A percentile compares a stretch with the other conserved stretches of the same genome.
phyloP scores from a whole-genome alignment of 495 filamentous ascomycete genomes.

The Neurospora sp. region DNA sequence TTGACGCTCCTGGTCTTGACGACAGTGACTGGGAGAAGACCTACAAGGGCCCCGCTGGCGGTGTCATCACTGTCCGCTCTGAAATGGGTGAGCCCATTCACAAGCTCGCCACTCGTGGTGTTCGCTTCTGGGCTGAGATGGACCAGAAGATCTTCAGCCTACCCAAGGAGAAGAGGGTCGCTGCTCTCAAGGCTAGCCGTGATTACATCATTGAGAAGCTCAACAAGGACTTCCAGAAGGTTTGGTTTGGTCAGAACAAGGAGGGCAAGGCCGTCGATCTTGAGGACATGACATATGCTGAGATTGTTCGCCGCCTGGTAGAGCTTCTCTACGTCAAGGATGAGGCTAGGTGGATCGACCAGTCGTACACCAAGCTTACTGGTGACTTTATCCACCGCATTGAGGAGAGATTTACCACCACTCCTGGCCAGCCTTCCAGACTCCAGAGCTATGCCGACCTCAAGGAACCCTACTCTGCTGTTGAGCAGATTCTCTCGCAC shows the following conservation, averaged over 20 bases:
- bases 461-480: constrained; percentile 64
- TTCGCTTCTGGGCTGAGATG: constrained; percentile 95
- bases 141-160: constrained; percentile 95
- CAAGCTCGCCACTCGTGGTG: constrained; percentile 91
- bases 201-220: constrained; percentile 96
- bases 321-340: constrained; percentile 95
- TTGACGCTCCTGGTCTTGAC: constrained; percentile 78
- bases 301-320: constrained; percentile 88
- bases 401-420: constrained; percentile 79
- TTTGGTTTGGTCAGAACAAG: constrained; percentile 92
- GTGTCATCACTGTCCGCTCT: constrained; percentile 91
- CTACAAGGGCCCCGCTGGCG: constrained; percentile 83
- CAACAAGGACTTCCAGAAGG: constrained; percentile 97
- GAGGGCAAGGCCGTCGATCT: constrained; percentile 78
- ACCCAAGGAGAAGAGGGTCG: constrained; percentile 85
- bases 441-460: constrained; percentile 76
- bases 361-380: constrained; percentile 67
- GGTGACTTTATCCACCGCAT: constrained; percentile 92
- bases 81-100: constrained; percentile 99
- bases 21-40: constrained; percentile 94
- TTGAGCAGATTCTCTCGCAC: constrained; percentile 66
- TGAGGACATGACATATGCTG: constrained; percentile 95
- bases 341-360: constrained; percentile 88
- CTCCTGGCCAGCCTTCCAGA: constrained; percentile 52
- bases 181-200: constrained; percentile 83